Conservation (phyloP, 2,329 filamentous ascomycete genomes). For the Scleromitrula shiraiana region DNA sequence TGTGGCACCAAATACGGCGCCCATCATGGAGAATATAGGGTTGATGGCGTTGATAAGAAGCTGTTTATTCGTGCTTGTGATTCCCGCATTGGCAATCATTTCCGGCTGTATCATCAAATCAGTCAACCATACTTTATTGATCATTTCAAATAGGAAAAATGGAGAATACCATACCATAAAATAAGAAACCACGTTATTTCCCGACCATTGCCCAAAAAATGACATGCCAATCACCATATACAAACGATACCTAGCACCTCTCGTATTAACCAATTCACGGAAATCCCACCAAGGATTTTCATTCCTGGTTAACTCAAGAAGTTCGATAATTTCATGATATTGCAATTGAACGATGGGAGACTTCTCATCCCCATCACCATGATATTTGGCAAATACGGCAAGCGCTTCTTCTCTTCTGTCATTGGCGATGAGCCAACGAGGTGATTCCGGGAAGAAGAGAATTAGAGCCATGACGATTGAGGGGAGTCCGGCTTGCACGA, state of each 20-base stretch:
- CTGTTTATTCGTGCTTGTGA: slow-evolving; percentile 24
- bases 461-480: slow-evolving; percentile 39
- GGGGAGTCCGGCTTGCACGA: slow-evolving; percentile 41
- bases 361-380: slow-evolving; percentile 45
- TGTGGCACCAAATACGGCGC: slow-evolving; percentile 36
- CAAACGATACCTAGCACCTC: slow-evolving; percentile 39
- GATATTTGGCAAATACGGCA: slow-evolving; percentile 48
- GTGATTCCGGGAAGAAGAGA: slow-evolving; percentile 33
- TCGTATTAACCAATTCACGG: slow-evolving; percentile 42
- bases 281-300: slow-evolving; percentile 56
- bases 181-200: slow-evolving; percentile 38
- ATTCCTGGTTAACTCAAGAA: slow-evolving; percentile 37
- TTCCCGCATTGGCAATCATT: slow-evolving; percentile 36
- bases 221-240: slow-evolving; percentile 44
- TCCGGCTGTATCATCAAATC: slow-evolving; percentile 28
- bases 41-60: slow-evolving; percentile 31
- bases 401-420: slow-evolving; percentile 48
- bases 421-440: slow-evolving; percentile 39
- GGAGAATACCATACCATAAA: slow-evolving; percentile 18
- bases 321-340: slow-evolving; percentile 47
- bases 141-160: neutral
- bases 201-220: slow-evolving; percentile 43
- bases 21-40: slow-evolving; percentile 35
- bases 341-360: slow-evolving; percentile 47
- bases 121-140: neutral